phyloP scores from a whole-genome alignment of 768 basidiomycete species.

The Podaxis pistillaris region DNA sequence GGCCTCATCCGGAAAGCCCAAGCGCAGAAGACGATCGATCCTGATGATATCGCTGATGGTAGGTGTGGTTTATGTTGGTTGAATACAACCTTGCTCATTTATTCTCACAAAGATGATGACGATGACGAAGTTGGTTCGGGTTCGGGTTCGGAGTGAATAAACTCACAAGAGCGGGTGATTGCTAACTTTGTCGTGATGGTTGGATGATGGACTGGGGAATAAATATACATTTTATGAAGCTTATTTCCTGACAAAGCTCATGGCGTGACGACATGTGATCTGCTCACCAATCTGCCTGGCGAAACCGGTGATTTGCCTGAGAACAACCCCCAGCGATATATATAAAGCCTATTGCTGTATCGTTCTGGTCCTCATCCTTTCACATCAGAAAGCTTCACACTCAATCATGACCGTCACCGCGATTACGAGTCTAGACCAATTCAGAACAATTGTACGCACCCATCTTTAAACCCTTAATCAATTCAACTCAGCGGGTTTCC shows the following conservation, averaged over 20 bases:
- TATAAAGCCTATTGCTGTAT: neutral
- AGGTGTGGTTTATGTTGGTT: slow-evolving; percentile 14
- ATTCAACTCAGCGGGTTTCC: neutral
- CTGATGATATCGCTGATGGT: slow-evolving; percentile 69
- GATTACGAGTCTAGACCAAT: slow-evolving; percentile 13
- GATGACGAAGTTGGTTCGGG: slow-evolving; percentile 24
- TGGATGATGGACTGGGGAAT: neutral
- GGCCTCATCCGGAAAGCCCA: slow-evolving; percentile 53
- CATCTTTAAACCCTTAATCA: neutral
- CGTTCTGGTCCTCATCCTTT: neutral
- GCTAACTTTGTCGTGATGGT: neutral
- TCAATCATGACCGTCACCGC: slow-evolving; percentile 14
- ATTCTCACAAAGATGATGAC: slow-evolving; percentile 25
- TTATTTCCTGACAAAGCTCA: neutral
- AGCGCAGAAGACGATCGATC: slow-evolving; percentile 47
- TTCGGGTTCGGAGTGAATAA: slow-evolving; percentile 18
- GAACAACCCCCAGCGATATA: neutral
- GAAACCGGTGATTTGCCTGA: neutral
- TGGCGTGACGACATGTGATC: slow-evolving; percentile 11
- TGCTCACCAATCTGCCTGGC: slow-evolving; percentile 11
- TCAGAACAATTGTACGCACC: slow-evolving; percentile 14
- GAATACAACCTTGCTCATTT: neutral
- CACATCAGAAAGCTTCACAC: neutral
- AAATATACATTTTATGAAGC: neutral
- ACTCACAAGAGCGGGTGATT: neutral